Base-by-base conservation (phyloP, 371 early-diverging fungal genomes). In the Mortierella sp. region DNA sequence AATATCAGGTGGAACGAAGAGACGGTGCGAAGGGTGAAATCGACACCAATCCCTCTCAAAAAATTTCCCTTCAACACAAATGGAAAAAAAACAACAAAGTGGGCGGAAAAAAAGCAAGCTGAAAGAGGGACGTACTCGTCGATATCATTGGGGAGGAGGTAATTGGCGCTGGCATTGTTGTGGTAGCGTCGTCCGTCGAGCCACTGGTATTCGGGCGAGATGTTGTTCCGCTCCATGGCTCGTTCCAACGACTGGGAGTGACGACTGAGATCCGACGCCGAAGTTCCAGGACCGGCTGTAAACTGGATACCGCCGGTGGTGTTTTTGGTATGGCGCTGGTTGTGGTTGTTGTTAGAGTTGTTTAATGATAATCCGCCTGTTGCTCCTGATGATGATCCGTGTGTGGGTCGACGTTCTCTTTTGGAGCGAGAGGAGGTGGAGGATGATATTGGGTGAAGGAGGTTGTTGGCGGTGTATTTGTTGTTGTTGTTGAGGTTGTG, bases 171-270 rank as follows among this genome's bases (percentile, higher is more conserved):
- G 10, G 73, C 71, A 4, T 64, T 67, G 48, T 81, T 81, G 61
- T 81, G 81, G 43, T 73, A 81, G 0, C 81, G 77, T 13, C 81
- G 68, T 31, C 81, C 81, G 19, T 77, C 77, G 53, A 81, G 69
- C 81, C 77, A 81, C 64, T 77, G 77, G 31, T 52, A 81, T 4
- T 81, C 77, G 24, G 66, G 26, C 14, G 76, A 80, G 52, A 66
- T 55, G 10, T 53, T 58, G 65, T 34, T 63, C 22, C 55, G 44
- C 48, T 73, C 79, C 47, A 66, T 47, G 70, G 64, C 68, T 39
- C 61, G 64, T 16, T 70, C 66, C 19, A 66, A 34, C 2, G 70
- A 66, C 2, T 34, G 64, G 1, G 75, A 19, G 4, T 41, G 29
- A 13, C 11, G 47, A 10, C 9, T 45, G 19, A 9, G 41, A 44